Evolutionary conservation across 495 filamentous ascomycete genomes (phyloP).

Genomic region (Parmelia sp.): DNA sequence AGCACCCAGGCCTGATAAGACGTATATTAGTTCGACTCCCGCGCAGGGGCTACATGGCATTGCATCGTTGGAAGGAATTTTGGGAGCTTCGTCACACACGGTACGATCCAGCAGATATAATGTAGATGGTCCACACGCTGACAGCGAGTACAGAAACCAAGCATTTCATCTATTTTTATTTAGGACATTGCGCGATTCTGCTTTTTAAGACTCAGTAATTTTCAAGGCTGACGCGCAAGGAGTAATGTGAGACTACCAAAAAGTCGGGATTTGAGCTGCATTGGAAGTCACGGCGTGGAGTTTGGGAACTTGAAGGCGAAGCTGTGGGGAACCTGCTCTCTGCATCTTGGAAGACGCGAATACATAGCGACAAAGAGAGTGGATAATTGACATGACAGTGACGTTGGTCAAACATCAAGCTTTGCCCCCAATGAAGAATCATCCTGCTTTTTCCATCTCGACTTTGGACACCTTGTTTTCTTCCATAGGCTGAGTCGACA

Average conservation of each 20-base stretch:
- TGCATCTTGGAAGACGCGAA: neutral
- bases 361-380: neutral
- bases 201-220: conserved; percentile 96
- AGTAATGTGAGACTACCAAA: neutral
- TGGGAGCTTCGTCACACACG: conserved; percentile 97
- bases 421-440: conserved; percentile 1
- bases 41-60: conserved; percentile 95
- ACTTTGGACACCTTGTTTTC: neutral
- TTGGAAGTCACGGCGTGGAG: neutral
- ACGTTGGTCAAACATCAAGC: conserved; percentile 7
- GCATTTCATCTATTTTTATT: conserved; percentile 99
- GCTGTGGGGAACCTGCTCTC: neutral
- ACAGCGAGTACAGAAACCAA: conserved; percentile 69
- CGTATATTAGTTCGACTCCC: conserved; percentile 65
- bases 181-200: conserved; percentile 95
- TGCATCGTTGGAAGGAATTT: conserved; percentile 98
- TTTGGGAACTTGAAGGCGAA: neutral
- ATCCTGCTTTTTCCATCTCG: conserved; percentile 9
- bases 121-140: neutral
- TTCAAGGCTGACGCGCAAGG: neutral
- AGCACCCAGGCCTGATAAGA: neutral
- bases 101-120: conserved; percentile 42
- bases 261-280: conserved; percentile 8
- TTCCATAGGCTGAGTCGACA: neutral
- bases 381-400: neutral